phyloP scores from a whole-genome alignment of 2,329 filamentous ascomycete species.

The Dryadomyces quercivorus region DNA sequence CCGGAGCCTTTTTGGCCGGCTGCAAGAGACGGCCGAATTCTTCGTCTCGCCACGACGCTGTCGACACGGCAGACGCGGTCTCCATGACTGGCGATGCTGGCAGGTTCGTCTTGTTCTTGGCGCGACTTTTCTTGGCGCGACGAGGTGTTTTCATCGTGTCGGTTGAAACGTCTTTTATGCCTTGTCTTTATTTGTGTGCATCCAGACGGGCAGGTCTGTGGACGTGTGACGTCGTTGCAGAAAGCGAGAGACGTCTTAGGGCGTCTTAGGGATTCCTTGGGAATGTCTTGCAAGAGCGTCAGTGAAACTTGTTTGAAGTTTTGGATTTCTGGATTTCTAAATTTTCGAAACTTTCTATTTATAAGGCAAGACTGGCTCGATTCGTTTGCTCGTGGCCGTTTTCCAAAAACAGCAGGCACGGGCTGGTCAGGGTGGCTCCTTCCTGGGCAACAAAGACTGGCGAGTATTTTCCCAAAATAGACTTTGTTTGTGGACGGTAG shows the following conservation, averaged over 20 bases:
- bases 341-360: too few relatives aligned
- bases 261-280: too few relatives aligned
- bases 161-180: neutral
- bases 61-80: neutral
- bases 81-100: neutral
- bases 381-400: too few relatives aligned
- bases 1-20: neutral
- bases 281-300: neutral
- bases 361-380: too few relatives aligned
- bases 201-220: neutral
- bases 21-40: neutral
- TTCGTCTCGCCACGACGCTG: neutral
- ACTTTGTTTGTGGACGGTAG: neutral
- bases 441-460: neutral
- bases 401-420: neutral
- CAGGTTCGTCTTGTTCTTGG: neutral
- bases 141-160: neutral
- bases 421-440: neutral
- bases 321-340: too few relatives aligned
- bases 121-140: neutral
- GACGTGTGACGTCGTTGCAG: neutral
- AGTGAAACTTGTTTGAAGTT: neutral
- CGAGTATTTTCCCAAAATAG: neutral
- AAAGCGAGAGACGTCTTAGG: neutral
- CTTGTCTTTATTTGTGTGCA: neutral